Evolutionary conservation across 1,139 yeast species (phyloP).

Genomic region (Suhomyces wounanorum): DNA sequence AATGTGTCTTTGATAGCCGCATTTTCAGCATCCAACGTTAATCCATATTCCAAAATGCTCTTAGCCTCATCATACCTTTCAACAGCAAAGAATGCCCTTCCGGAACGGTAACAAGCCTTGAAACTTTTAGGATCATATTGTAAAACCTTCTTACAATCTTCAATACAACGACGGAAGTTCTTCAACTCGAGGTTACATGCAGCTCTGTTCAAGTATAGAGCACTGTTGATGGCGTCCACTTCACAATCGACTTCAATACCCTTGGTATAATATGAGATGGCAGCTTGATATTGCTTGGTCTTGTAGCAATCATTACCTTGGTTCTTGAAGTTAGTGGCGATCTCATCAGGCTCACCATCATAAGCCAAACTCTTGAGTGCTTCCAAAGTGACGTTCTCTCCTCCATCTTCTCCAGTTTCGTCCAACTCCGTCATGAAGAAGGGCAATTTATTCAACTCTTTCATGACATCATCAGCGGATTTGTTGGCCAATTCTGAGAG

Average conservation of each 20-base stretch:
- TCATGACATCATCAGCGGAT: slow-evolving; percentile 73
- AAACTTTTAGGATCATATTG: slow-evolving; percentile 64
- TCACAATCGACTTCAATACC: slow-evolving; percentile 74
- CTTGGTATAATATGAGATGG: slow-evolving; percentile 75
- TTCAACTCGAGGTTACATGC: slow-evolving; percentile 86
- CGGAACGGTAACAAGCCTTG: slow-evolving; percentile 86
- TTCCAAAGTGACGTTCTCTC: slow-evolving; percentile 73
- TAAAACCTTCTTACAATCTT: slow-evolving; percentile 79
- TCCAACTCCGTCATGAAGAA: slow-evolving; percentile 92
- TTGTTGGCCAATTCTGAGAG: slow-evolving; percentile 65
- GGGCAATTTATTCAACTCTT: slow-evolving; percentile 82
- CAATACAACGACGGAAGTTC: slow-evolving; percentile 83
- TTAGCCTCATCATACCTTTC: slow-evolving; percentile 73
- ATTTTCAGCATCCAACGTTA: slow-evolving; percentile 58
- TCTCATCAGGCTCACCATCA: slow-evolving; percentile 93
- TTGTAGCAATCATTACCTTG: slow-evolving; percentile 91
- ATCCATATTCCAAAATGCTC: slow-evolving; percentile 66
- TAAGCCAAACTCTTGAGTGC: slow-evolving; percentile 90
- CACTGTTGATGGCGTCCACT: slow-evolving; percentile 52
- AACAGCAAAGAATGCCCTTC: slow-evolving; percentile 73
- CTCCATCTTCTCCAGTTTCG: slow-evolving; percentile 75
- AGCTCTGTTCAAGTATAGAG: slow-evolving; percentile 79
- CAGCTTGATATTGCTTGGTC: slow-evolving; percentile 69
- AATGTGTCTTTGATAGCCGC: slow-evolving; percentile 50
- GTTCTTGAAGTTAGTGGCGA: slow-evolving; percentile 84